Base-by-base conservation (phyloP, 2,329 filamentous ascomycete species). In the Graphilbum ipis-grandicollis region DNA sequence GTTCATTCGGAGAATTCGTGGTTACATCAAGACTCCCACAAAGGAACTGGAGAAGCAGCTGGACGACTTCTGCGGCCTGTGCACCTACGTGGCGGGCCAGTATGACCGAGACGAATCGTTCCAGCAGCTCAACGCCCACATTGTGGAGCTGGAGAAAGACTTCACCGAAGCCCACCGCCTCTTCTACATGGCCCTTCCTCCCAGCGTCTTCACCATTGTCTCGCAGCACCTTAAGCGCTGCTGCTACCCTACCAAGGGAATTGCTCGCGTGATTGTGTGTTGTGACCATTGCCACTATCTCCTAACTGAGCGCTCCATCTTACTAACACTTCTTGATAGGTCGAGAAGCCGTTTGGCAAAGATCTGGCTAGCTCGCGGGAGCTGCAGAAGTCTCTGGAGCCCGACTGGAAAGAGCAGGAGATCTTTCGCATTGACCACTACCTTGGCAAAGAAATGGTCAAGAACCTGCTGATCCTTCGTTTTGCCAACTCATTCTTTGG, bases 341-440 rank as follows among this genome's bases (percentile, higher is more conserved):
- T 98, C 47, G 90, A 98, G 76, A 98, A 98, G 67, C 90, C 92
- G 19, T 98, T 98, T 54, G 90, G 92, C 49, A 96, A 96, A 65
- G 90, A 98, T 57, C 72, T 98, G 43, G 75, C 71, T 39, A 94
- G 86, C 64, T 96, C 90, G 37, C 78, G 90, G 41, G 84, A 93
- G 60, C 73, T 98, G 43, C 88, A 96, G 56, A 85, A 82, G 58
- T 92, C 90, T 8, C 74, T 98, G 44, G 83, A 88, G 55, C 90
- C 90, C 31, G 85, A 98, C 63, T 98, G 90, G 92, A 90, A 82
- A 54, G 92, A 98, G 62, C 88, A 96, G 37, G 90, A 98, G 64
- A 78, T 98, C 48, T 98, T 92, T 76, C 85, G 90, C 54, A 98
- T 98, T 52, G 90, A 98, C 58, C 90, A 98, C 65, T 98, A 98